phyloP scores from a whole-genome alignment of 2,329 filamentous ascomycete genomes.

The Thermochaetoides dissita region DNA sequence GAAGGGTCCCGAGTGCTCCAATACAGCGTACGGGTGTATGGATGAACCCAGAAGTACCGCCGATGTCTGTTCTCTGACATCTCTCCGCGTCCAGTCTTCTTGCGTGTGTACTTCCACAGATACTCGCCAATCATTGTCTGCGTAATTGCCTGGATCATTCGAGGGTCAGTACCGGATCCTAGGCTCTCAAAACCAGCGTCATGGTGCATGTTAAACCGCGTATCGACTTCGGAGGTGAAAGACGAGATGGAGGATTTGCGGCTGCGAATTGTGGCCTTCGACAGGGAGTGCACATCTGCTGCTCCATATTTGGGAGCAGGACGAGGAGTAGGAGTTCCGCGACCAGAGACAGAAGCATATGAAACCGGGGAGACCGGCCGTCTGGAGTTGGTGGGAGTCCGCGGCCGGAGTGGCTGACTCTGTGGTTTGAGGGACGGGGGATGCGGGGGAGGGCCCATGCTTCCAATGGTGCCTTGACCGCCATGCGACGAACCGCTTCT shows the following conservation, averaged over 20 bases:
- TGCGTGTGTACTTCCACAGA: slow-evolving; percentile 96
- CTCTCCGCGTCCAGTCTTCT: slow-evolving; percentile 78
- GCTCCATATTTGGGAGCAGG: slow-evolving; percentile 31
- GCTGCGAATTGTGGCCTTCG: slow-evolving; percentile 27
- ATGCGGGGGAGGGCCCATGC: slow-evolving; percentile 73
- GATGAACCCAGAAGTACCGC: slow-evolving; percentile 98
- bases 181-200: slow-evolving; percentile 38
- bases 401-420: slow-evolving; percentile 34
- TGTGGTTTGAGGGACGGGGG: slow-evolving; percentile 52
- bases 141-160: slow-evolving; percentile 98
- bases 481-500: slow-evolving; percentile 41
- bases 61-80: slow-evolving; percentile 82
- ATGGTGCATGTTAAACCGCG: slow-evolving; percentile 66
- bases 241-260: slow-evolving; percentile 83
- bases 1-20: slow-evolving; percentile 90
- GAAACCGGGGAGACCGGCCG: slow-evolving; percentile 30
- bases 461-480: slow-evolving; percentile 16
- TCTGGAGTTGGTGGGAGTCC: slow-evolving; percentile 43
- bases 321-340: slow-evolving; percentile 45
- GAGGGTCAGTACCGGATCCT: slow-evolving; percentile 71
- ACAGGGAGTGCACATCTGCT: slow-evolving; percentile 34
- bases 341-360: slow-evolving; percentile 33
- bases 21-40: slow-evolving; percentile 89
- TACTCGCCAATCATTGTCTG: slow-evolving; percentile 99
- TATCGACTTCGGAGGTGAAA: slow-evolving; percentile 86